Evolutionary conservation across 768 basidiomycete species (phyloP).

Genomic region (Agaricus subrufescens): DNA sequence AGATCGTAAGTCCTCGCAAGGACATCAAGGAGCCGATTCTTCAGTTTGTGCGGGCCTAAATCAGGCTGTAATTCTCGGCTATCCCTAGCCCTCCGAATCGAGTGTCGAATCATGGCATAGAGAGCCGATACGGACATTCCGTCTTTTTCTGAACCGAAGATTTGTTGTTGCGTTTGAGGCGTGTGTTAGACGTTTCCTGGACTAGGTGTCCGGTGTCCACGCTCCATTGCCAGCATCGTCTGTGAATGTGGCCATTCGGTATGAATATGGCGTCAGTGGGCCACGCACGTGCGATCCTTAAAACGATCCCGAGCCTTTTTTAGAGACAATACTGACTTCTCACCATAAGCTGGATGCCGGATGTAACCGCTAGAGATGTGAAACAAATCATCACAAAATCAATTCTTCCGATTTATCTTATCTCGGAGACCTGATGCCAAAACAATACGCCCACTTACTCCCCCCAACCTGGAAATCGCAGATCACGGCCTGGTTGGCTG

Average conservation of each 20-base stretch:
- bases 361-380: too few relatives aligned
- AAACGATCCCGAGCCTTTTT: too few relatives aligned
- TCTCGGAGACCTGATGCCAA: not conserved
- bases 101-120: slow-evolving; percentile 3
- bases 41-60: slow-evolving; percentile 15
- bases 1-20: slow-evolving; percentile 31
- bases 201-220: too few relatives aligned
- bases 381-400: too few relatives aligned
- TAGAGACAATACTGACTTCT: too few relatives aligned
- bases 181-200: too few relatives aligned
- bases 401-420: not conserved
- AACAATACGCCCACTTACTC: slow-evolving; percentile 60
- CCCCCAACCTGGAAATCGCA: slow-evolving; percentile 91
- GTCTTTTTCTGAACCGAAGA: not conserved
- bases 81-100: not conserved
- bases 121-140: not conserved
- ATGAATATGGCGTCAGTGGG: too few relatives aligned
- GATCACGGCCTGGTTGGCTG: slow-evolving; percentile 77
- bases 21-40: slow-evolving; percentile 24
- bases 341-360: too few relatives aligned
- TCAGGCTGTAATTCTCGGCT: not conserved
- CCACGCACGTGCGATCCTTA: too few relatives aligned
- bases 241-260: too few relatives aligned
- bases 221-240: too few relatives aligned
- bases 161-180: too few relatives aligned